Conservation (phyloP, 805 yeast species). For the Millerozyma acaciae region DNA sequence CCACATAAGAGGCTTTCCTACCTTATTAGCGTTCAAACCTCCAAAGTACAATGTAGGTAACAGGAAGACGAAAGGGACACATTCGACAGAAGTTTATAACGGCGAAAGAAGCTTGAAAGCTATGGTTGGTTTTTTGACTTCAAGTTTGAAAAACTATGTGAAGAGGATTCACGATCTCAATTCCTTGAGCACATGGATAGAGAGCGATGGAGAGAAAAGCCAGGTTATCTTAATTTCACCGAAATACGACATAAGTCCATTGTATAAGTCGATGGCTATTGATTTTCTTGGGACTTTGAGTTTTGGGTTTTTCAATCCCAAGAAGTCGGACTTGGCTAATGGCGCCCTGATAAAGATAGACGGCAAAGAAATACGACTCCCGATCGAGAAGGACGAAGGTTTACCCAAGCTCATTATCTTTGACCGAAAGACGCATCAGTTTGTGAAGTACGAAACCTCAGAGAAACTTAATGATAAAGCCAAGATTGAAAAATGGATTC, state of each 20-base stretch:
- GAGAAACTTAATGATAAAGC: constrained; percentile 27
- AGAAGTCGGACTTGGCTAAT: constrained; percentile 15
- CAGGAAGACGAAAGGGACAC: constrained; percentile 21
- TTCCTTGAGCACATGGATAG: constrained; percentile 22
- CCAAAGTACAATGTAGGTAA: constrained; percentile 46
- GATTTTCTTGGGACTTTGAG: constrained; percentile 56
- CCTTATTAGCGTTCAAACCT: constrained; percentile 77
- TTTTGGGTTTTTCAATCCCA: constrained; percentile 41
- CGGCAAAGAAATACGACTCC: constrained; percentile 19
- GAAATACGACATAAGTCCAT: constrained; percentile 46
- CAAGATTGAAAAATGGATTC: constrained; percentile 31
- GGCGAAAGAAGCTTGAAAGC: constrained; percentile 60
- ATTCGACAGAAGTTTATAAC: constrained; percentile 53
- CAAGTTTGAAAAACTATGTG: constrained; percentile 64
- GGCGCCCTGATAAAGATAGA: constrained; percentile 12
- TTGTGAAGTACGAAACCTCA: constrained; percentile 19
- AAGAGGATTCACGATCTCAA: constrained; percentile 40
- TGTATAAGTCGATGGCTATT: constrained; percentile 63
- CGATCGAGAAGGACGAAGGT: constrained; percentile 11
- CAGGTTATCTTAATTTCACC: constrained; percentile 54
- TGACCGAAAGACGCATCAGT: constrained; percentile 15
- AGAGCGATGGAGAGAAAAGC: constrained; percentile 24
- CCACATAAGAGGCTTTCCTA: constrained; percentile 77
- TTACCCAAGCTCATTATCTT: constrained; percentile 28
- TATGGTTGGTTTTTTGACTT: constrained; percentile 50